Conservation (phyloP, 192 early-diverging fungal genomes). For the Coemansia sp. region DNA sequence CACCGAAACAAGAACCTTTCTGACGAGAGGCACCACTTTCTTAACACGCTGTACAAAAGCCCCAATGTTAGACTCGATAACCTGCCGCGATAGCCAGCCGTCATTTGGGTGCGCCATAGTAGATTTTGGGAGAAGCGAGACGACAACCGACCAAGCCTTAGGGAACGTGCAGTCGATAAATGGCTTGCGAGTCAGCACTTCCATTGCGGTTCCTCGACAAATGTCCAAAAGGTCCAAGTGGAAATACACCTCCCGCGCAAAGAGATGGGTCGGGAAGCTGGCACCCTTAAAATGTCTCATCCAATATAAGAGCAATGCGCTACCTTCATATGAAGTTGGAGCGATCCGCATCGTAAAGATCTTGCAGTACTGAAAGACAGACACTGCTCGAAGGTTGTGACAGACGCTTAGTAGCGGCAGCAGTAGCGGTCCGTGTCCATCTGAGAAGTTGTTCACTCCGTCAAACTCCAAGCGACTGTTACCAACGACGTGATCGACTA, state of each 20-base stretch:
- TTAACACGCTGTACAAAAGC: not conserved
- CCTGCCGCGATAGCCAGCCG: not conserved
- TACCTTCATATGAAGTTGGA: not conserved
- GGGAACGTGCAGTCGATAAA: not conserved
- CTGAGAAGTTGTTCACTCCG: not conserved
- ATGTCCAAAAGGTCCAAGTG: constrained; percentile 2
- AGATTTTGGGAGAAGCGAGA: not conserved
- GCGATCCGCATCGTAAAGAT: not conserved
- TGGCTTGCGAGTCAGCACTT: not conserved
- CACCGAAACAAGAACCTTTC: not conserved
- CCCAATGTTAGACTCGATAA: not conserved
- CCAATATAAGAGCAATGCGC: not conserved
- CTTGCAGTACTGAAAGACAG: not conserved
- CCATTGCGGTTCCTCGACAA: not conserved
- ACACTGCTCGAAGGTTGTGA: not conserved
- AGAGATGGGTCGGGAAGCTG: not conserved
- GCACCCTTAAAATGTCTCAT: not conserved
- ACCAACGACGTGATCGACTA: not conserved
- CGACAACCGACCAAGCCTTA: not conserved
- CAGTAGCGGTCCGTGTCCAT: not conserved
- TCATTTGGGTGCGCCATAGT: not conserved
- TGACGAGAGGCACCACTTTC: not conserved
- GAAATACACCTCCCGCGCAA: not conserved
- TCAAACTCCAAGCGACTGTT: not conserved
- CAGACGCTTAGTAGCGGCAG: not conserved